These are phyloP conservation scores for Sugiyamaella japonica DNA, from an alignment of 1,139 yeast species.

Conservation along the genomic window DNA sequence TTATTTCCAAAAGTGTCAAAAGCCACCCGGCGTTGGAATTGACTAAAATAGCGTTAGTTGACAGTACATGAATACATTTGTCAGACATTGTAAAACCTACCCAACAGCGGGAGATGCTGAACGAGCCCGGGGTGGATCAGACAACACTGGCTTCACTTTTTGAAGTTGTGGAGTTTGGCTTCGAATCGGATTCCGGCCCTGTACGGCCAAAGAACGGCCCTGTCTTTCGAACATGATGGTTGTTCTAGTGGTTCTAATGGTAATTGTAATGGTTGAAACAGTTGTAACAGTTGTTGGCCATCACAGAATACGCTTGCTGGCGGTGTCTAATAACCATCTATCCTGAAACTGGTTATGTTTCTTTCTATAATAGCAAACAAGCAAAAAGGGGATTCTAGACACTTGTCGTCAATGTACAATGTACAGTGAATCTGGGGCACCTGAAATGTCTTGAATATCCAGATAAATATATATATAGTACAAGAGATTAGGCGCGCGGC, in stretches of 20 bases:
- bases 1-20: slow-evolving; percentile 55
- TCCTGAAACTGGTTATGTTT: neutral
- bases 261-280: too few species aligned
- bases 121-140: slow-evolving; percentile 2
- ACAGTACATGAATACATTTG: neutral
- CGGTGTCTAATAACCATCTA: too few species aligned
- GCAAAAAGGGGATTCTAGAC: neutral
- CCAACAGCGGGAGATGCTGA: slow-evolving; percentile 16
- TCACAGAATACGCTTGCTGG: too few species aligned
- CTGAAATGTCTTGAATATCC: too few species aligned
- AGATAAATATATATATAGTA: too few species aligned
- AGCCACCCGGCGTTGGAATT: slow-evolving; percentile 45
- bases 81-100: neutral
- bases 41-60: neutral
- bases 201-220: slow-evolving; percentile 3
- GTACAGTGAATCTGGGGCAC: too few species aligned
- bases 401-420: too few species aligned
- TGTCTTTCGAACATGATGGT: neutral
- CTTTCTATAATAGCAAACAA: neutral
- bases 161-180: slow-evolving; percentile 16
- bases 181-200: slow-evolving; percentile 1
- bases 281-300: too few species aligned
- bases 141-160: neutral
- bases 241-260: too few species aligned
- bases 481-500: too few species aligned